Conservation (phyloP, 257 asterid genomes). For the Dorcoceras hygrometricum region DNA sequence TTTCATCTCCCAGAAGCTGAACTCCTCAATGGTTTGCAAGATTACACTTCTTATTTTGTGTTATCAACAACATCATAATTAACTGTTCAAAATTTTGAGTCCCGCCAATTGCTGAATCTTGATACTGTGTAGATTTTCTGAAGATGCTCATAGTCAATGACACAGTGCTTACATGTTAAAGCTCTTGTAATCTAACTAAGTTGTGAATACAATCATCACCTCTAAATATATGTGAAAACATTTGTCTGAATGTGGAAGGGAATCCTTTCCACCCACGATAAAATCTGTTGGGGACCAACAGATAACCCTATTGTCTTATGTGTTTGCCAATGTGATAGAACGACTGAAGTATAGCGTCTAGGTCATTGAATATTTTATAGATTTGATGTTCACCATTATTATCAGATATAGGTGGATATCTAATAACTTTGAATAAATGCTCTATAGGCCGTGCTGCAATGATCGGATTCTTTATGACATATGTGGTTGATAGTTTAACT, state of each 20-base stretch:
- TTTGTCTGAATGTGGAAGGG: not conserved
- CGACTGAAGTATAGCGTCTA: not conserved
- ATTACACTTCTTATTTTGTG: not conserved
- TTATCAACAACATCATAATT: not conserved
- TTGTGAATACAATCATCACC: not conserved
- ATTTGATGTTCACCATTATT: not conserved
- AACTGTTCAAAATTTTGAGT: not conserved
- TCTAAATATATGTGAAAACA: not conserved
- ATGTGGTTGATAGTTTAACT: conserved; percentile 85
- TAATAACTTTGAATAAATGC: conserved; percentile 6
- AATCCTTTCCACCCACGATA: not conserved
- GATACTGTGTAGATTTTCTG: not conserved
- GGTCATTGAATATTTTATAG: not conserved
- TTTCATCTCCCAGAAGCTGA: conserved; percentile 99
- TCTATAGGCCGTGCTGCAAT: conserved; percentile 95
- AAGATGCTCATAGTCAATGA: not conserved
- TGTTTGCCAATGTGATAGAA: not conserved
- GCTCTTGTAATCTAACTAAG: no score
- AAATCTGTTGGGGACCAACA: not conserved
- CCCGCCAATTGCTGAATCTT: not conserved
- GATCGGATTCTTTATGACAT: conserved; percentile 98
- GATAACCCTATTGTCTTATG: not conserved
- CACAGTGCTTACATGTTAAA: not conserved
- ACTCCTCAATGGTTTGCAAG: conserved; percentile 69
- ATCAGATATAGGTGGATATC: not conserved